phyloP scores from a whole-genome alignment of 2,329 filamentous ascomycete genomes.

The Phialocephala subalpina region DNA sequence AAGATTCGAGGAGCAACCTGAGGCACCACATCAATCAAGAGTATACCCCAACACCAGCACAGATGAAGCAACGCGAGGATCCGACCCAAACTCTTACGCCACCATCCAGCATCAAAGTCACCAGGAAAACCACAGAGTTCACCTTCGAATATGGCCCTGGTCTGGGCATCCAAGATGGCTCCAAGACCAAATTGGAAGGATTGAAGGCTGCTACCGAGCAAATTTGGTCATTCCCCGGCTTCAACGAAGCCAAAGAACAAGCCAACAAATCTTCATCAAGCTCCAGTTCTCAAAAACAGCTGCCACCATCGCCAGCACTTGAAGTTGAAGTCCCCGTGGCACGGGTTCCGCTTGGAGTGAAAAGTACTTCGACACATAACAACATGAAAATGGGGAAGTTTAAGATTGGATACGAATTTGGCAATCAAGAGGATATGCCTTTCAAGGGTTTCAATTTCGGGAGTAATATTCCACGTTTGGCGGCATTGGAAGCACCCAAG shows the following conservation, averaged over 20 bases:
- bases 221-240: not conserved
- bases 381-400: not conserved
- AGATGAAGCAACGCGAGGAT: not conserved
- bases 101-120: not conserved
- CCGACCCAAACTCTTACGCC: not conserved
- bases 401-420: not conserved
- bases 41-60: not conserved
- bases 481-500: too few relatives aligned
- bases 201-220: not conserved
- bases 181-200: not conserved
- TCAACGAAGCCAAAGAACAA: not conserved
- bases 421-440: not conserved
- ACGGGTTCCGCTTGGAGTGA: not conserved
- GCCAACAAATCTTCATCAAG: not conserved
- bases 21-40: not conserved
- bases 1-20: not conserved
- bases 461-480: not conserved
- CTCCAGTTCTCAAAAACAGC: not conserved
- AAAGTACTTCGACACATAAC: not conserved
- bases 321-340: not conserved
- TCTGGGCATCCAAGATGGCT: not conserved
- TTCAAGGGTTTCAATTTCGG: not conserved
- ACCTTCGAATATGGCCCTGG: not conserved
- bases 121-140: not conserved
- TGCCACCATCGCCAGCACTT: not conserved